Conservation (phyloP, 257 asterid genomes). For the Gynochthodes officinalis region DNA sequence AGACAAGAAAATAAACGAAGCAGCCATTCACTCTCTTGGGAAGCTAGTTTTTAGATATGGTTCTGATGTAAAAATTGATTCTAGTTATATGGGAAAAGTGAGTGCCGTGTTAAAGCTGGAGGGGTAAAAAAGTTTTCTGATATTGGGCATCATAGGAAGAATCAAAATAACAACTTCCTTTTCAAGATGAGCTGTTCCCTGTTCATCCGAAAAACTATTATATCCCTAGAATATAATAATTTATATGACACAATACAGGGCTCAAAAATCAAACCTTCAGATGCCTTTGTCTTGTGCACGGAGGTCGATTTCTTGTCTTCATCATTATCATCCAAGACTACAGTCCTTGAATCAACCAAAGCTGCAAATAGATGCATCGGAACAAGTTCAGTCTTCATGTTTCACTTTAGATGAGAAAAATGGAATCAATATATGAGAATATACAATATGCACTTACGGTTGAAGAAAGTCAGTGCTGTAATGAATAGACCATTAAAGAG, state of each 20-base stretch:
- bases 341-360: conserved; percentile 28
- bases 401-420: neutral
- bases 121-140: neutral
- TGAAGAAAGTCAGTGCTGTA: conserved; percentile 45
- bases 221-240: neutral
- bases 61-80: neutral
- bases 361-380: conserved; percentile 28
- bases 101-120: no score
- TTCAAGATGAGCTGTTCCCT: neutral
- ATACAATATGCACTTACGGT: conserved; percentile 31
- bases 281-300: neutral
- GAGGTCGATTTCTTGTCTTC: conserved; percentile 17
- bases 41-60: neutral
- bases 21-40: neutral
- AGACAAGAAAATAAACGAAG: neutral
- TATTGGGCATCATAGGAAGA: neutral
- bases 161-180: neutral
- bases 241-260: neutral
- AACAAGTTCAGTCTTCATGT: conserved; percentile 3
- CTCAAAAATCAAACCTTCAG: conserved; percentile 21
- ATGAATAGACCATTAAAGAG: conserved; percentile 41
- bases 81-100: no score
- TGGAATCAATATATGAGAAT: neutral
- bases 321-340: conserved; percentile 26
- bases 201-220: neutral